These are phyloP conservation scores for Claviceps cyperi DNA, from an alignment of 2,329 filamentous ascomycete genomes.

Conservation along the genomic window DNA sequence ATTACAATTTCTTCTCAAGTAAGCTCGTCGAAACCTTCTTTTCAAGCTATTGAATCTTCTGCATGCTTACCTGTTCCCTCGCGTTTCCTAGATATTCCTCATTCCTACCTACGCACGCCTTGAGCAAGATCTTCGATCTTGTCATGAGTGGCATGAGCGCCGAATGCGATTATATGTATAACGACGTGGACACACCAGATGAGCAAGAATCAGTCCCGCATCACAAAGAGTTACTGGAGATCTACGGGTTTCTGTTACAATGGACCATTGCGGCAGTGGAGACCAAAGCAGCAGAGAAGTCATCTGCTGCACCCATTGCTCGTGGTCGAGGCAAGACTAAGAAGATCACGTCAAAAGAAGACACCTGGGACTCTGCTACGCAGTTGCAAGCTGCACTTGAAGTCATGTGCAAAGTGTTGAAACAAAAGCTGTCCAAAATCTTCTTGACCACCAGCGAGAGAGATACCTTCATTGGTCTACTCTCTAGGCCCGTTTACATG, in stretches of 20 bases:
- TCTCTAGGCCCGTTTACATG: slow-evolving; percentile 87
- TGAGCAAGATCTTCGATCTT: slow-evolving; percentile 88
- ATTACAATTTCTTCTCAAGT: slow-evolving; percentile 93
- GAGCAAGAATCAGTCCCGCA: slow-evolving; percentile 76
- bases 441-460: slow-evolving; percentile 93
- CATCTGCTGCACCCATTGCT: slow-evolving; percentile 50
- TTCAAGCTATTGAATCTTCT: background rate
- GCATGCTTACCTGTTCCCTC: slow-evolving; percentile 21
- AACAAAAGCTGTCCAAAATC: slow-evolving; percentile 79
- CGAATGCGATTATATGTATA: slow-evolving; percentile 72
- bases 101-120: slow-evolving; percentile 61
- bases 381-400: slow-evolving; percentile 84
- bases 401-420: slow-evolving; percentile 90
- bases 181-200: slow-evolving; percentile 72
- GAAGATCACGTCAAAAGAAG: slow-evolving; percentile 67
- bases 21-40: slow-evolving; percentile 26
- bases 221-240: slow-evolving; percentile 84
- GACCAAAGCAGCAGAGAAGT: slow-evolving; percentile 82
- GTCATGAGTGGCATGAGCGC: slow-evolving; percentile 74
- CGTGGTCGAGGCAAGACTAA: slow-evolving; percentile 63
- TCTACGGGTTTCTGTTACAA: slow-evolving; percentile 85
- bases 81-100: slow-evolving; percentile 58
- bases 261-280: slow-evolving; percentile 95
- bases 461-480: slow-evolving; percentile 83
- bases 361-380: slow-evolving; percentile 72